Conservation (phyloP, 2,329 filamentous ascomycete genomes). For the Dothideomycetes sp. region DNA sequence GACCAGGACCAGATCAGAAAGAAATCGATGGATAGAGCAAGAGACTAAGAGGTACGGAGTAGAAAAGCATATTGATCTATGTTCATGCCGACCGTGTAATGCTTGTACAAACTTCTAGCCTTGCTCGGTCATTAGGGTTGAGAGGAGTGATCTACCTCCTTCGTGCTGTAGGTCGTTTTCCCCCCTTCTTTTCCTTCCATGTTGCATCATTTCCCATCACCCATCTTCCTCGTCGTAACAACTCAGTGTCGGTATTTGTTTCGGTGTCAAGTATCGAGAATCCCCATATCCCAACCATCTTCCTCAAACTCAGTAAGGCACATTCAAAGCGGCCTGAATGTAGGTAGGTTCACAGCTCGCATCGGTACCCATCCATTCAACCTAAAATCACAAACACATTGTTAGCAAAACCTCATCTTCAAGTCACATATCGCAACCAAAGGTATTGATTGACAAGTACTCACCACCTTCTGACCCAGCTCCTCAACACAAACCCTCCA, state of each 20-base stretch:
- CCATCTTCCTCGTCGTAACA: background rate
- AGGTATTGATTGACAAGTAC: no score
- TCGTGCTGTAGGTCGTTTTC: no score
- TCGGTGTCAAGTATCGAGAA: background rate
- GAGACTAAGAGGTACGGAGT: no score
- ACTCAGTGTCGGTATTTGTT: background rate
- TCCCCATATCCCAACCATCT: background rate
- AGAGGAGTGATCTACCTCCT: no score
- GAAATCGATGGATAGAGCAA: no score
- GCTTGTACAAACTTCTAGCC: no score
- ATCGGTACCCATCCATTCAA: conserved; percentile 30
- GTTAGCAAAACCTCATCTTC: background rate
- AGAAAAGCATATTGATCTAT: no score
- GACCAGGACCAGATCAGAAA: no score
- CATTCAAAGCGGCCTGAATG: conserved; percentile 30
- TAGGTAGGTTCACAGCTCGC: conserved; percentile 28
- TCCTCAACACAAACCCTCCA: conserved; percentile 32
- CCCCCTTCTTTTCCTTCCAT: no score
- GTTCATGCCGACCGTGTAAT: no score
- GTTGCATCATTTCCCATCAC: background rate
- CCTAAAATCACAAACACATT: conserved; percentile 18
- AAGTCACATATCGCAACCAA: background rate
- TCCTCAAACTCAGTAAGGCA: conserved; percentile 32
- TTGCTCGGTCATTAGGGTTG: no score
- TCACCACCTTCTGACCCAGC: conserved; percentile 26